Base-by-base conservation (phyloP, 164 flowering plant species). In the Liriodendron chinense region DNA sequence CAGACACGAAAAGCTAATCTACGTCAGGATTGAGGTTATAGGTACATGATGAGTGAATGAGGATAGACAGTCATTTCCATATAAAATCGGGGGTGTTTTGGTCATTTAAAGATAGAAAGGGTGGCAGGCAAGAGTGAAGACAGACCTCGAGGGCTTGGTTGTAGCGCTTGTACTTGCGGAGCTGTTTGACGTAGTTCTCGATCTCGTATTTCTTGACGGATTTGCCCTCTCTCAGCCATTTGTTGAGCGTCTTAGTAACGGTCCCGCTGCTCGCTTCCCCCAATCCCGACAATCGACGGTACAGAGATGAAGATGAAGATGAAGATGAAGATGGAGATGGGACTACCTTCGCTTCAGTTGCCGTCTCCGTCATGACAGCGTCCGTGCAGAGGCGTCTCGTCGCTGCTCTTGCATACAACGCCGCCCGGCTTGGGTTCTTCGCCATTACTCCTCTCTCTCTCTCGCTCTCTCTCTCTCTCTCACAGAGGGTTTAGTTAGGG, bases 121-220 rank as follows among this genome's bases (percentile, higher is more conserved):
- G 66, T 18, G 43, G 56, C 48, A 13, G 20, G 76, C 3, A 53
- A 16, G 59, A 16, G 18, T 7, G 12, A 53, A 53, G 59, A 53
- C 16, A 53, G 59, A 92, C 97, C 86, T 92, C 85, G 26, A 92
- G 90, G n/a, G 92, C 91, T 43, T 85, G 86, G 1, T 77, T 72
- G 76, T 21, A 81, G 13, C 77, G 68, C 47, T 76, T 69, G 81
- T 72, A 87, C 79, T 77, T 86, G 76, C 95, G 92, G 53, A 92
- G 92, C 72, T 85, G 77, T 72, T 71, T 87, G 76, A 88, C 20
- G 81, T 84, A 84, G 1, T 34, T 14, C 23, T 57, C 75, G 57
- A 91, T 85, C 65, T 85, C 82, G 25, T 47, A 50, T 57, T 87
- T 90, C 57, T 34, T 71, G 71, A 81, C 75, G n/a, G 72, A 0